A percentile compares a stretch with the other conserved stretches of the same genome.
phyloP scores from a whole-genome alignment of 169 alveolate species.

The Eimeria falciformis region DNA sequence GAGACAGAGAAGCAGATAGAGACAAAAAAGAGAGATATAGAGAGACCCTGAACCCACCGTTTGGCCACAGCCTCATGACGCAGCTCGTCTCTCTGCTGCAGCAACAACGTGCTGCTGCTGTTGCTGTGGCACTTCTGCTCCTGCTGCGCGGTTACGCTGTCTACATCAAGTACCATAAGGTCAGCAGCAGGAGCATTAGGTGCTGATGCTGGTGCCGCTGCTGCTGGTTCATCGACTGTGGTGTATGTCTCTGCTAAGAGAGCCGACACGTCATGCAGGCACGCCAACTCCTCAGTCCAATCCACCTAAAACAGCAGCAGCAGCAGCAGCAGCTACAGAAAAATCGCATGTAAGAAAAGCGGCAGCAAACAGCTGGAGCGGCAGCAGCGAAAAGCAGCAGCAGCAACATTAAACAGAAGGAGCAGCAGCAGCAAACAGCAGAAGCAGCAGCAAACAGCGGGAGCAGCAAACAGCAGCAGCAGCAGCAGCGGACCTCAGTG shows the following conservation, averaged over 20 bases:
- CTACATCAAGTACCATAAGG: no score
- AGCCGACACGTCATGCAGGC: conserved; percentile 12
- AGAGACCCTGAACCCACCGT: no score
- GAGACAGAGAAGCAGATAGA: no score
- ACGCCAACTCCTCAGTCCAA: conserved; percentile 14
- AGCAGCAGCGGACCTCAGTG: conserved; percentile 40
- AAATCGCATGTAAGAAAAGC: no score
- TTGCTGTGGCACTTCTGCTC: background rate
- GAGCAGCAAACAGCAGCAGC: background rate
- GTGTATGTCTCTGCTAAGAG: conserved; percentile 39
- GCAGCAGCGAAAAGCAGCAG: background rate
- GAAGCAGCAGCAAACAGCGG: background rate
- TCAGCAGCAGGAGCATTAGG: background rate
- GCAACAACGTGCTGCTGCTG: conserved; percentile 17
- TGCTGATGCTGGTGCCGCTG: conserved; percentile 6
- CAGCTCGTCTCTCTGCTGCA: conserved; percentile 1
- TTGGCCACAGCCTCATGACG: background rate
- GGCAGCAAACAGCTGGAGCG: background rate
- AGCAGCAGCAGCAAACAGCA: background rate
- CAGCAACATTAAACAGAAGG: background rate
- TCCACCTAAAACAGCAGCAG: conserved; percentile 31
- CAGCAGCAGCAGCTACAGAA: conserved; percentile 10
- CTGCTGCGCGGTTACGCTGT: background rate
- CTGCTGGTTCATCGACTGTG: conserved; percentile 1
- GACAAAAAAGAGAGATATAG: no score